Evolutionary conservation across 106 monocot species (phyloP).

Genomic region (Platanthera zijinensis): DNA sequence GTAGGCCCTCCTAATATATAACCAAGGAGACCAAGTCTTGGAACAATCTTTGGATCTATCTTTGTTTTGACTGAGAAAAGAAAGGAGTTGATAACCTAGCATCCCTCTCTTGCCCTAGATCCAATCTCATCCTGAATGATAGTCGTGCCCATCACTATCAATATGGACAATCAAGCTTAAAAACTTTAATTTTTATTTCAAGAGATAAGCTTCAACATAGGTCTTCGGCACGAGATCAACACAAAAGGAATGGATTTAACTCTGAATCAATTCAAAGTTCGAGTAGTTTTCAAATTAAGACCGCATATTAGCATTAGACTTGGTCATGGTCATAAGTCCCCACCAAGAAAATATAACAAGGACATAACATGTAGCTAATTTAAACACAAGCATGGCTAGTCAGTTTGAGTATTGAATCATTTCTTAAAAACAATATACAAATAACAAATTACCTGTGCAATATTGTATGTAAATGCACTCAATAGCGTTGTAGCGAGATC

Average conservation of each 20-base stretch:
- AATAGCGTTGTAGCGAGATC: slow-evolving; percentile 64
- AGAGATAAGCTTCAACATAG: background rate
- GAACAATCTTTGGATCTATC: no score
- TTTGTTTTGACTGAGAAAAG: no score
- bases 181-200: no score
- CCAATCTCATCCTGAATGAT: no score
- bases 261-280: background rate
- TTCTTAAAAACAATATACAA: slow-evolving; percentile 6
- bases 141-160: no score
- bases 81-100: no score
- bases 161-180: no score
- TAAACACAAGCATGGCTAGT: background rate
- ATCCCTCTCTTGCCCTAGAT: no score
- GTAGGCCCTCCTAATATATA: no score
- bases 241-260: background rate
- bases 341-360: background rate
- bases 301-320: background rate
- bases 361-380: background rate
- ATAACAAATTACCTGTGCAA: slow-evolving; percentile 47
- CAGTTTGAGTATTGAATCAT: background rate
- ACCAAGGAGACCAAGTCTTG: no score
- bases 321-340: background rate
- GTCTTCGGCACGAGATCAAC: background rate
- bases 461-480: slow-evolving; percentile 74
- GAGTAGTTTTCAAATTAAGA: background rate